Conservation (phyloP, 1,139 yeast genomes). For the Saccharomyces hybrid region DNA sequence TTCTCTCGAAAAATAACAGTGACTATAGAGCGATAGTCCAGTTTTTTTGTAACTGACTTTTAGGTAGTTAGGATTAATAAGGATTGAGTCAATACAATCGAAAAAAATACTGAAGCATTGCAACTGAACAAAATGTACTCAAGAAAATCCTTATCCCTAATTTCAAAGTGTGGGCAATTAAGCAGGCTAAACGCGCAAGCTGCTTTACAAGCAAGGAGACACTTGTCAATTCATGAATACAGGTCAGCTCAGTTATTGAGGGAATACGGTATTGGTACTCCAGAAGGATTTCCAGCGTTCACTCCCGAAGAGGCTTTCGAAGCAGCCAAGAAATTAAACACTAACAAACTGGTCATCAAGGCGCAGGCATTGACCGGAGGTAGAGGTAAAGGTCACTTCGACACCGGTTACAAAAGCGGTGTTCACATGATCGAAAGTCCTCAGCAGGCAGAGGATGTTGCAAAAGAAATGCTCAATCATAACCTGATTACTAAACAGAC, state of each 20-base stretch:
- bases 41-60: neutral
- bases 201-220: slow-evolving; percentile 36
- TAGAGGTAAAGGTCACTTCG: slow-evolving; percentile 98
- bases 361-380: slow-evolving; percentile 99
- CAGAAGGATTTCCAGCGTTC: slow-evolving; percentile 85
- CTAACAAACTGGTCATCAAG: slow-evolving; percentile 74
- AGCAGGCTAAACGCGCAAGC: neutral
- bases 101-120: neutral
- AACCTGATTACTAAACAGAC: slow-evolving; percentile 96
- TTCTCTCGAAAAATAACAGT: neutral
- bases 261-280: slow-evolving; percentile 81
- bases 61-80: neutral
- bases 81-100: neutral
- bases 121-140: neutral
- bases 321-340: slow-evolving; percentile 58
- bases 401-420: slow-evolving; percentile 94
- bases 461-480: slow-evolving; percentile 85
- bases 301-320: slow-evolving; percentile 83
- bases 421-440: slow-evolving; percentile 83
- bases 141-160: neutral
- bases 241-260: slow-evolving; percentile 87
- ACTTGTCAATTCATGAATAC: slow-evolving; percentile 87
- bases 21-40: neutral
- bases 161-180: neutral
- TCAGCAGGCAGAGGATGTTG: slow-evolving; percentile 79